A percentile compares a stretch with the other conserved stretches of the same genome.
Conservation (phyloP, 1,284 basidiomycete species). For the Fomitiporia mediterranea region DNA sequence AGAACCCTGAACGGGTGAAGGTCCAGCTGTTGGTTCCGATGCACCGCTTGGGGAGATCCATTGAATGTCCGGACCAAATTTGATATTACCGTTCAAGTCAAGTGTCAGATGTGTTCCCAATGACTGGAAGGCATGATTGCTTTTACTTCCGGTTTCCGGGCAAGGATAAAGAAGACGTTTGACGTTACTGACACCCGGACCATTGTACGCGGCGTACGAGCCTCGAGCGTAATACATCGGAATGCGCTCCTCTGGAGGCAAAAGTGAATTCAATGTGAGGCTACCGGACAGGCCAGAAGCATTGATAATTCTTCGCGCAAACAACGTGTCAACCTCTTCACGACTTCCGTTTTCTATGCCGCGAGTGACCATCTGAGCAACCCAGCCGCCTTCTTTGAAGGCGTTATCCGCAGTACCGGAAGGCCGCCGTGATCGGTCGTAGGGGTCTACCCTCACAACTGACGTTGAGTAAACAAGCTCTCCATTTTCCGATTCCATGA, state of each 20-base stretch:
- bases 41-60: conserved; percentile 56
- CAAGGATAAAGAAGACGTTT: conserved; percentile 86
- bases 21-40: not conserved
- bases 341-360: conserved; percentile 34
- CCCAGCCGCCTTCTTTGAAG: conserved; percentile 55
- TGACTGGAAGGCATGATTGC: conserved; percentile 64
- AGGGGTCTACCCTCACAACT: conserved; percentile 84
- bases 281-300: conserved; percentile 79
- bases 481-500: conserved; percentile 65
- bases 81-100: conserved; percentile 82
- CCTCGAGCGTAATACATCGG: conserved; percentile 77
- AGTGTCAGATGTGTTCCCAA: conserved; percentile 90
- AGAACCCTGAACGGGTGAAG: not conserved
- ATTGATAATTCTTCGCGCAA: conserved; percentile 85
- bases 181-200: conserved; percentile 65
- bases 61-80: conserved; percentile 93
- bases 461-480: conserved; percentile 79
- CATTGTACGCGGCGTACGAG: conserved; percentile 84
- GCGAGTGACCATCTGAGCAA: conserved; percentile 61
- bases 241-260: conserved; percentile 50
- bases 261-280: conserved; percentile 66
- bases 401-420: conserved; percentile 26
- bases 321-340: conserved; percentile 54
- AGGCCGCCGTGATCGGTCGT: conserved; percentile 27
- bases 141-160: conserved; percentile 50